Conservation (phyloP, 208 protist species). For the Angomonas ambiguus region DNA sequence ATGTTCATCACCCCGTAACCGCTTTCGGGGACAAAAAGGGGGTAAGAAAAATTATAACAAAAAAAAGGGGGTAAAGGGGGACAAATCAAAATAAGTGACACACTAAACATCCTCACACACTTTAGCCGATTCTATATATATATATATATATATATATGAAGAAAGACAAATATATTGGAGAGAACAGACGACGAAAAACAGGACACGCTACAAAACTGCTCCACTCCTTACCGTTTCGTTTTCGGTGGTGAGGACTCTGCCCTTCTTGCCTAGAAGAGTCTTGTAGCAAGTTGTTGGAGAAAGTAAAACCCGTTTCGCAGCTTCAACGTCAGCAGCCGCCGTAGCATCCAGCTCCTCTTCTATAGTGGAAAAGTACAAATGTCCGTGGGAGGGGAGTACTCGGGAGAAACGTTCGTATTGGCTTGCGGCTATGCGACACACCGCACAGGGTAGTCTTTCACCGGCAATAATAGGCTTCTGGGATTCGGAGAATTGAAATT, state of each 20-base stretch:
- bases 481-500: not conserved
- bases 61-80: not conserved
- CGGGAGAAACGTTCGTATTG: constrained; percentile 22
- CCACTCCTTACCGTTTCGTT: too few relatives aligned
- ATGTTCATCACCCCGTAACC: not conserved
- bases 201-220: too few relatives aligned
- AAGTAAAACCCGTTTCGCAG: not conserved
- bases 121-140: too few relatives aligned
- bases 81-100: not conserved
- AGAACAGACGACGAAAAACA: too few relatives aligned
- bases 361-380: constrained; percentile 36
- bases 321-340: not conserved
- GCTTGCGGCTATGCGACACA: constrained; percentile 32
- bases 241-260: not conserved
- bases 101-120: not conserved
- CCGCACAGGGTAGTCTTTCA: constrained; percentile 38
- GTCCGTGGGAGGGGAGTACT: constrained; percentile 42
- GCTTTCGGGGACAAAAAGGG: not conserved
- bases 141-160: too few relatives aligned
- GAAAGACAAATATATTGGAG: too few relatives aligned
- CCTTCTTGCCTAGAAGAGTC: not conserved
- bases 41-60: not conserved
- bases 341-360: not conserved
- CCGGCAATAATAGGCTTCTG: constrained; percentile 33
- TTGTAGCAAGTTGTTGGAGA: not conserved